phyloP scores from a whole-genome alignment of 176 grass and related monocot genomes.

The Guadua angustifolia region DNA sequence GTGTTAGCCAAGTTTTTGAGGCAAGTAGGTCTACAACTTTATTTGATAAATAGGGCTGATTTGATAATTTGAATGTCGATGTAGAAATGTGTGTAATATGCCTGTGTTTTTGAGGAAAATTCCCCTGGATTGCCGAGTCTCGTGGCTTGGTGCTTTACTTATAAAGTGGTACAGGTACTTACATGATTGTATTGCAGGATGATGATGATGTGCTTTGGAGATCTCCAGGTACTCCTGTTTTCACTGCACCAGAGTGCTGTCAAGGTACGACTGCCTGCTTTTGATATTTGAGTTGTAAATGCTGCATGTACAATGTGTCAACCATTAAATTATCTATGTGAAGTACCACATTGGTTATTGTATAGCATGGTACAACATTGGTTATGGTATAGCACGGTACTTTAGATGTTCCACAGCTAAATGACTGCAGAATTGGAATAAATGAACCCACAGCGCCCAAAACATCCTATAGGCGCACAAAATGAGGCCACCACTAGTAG shows the following conservation, averaged over 20 bases:
- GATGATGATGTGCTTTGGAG: constrained; percentile 82
- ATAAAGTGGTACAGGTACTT: background rate
- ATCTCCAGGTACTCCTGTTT: constrained; percentile 90
- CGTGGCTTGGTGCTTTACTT: constrained; percentile 9
- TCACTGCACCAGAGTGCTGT: constrained; percentile 91
- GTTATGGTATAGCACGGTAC: background rate
- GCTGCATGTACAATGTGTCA: background rate
- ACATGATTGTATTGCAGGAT: constrained; percentile 59
- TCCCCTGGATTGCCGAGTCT: background rate
- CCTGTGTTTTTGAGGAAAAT: background rate
- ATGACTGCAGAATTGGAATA: constrained; percentile 33
- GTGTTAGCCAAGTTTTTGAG: constrained; percentile 94
- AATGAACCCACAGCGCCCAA: background rate
- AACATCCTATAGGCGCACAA: background rate
- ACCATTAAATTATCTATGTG: background rate
- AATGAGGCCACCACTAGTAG: background rate
- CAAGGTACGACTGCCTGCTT: constrained; percentile 57
- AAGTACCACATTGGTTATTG: constrained; percentile 1
- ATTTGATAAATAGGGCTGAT: background rate
- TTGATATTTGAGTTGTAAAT: constrained; percentile 13
- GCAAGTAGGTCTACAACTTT: background rate
- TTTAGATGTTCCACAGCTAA: constrained; percentile 17
- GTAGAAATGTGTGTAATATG: background rate
- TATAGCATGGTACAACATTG: background rate
- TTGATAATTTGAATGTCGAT: constrained; percentile 16